A percentile compares a stretch with the other conserved stretches of the same genome.
phyloP scores from a whole-genome alignment of 1,284 basidiomycete species.

The Athelia psychrophila region DNA sequence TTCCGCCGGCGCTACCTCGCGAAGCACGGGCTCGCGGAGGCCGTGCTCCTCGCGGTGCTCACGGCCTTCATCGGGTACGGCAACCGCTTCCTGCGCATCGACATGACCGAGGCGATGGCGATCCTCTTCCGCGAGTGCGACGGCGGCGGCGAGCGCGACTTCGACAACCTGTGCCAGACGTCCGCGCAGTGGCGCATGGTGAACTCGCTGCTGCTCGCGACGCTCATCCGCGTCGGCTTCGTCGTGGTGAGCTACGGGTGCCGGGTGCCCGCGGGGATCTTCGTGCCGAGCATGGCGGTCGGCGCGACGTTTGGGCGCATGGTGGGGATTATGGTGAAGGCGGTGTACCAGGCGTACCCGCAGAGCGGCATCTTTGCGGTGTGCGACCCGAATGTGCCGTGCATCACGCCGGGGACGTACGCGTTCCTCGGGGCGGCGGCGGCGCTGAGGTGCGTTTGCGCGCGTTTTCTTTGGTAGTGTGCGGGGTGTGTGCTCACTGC shows the following conservation, averaged over 20 bases:
- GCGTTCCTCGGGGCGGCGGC: slow-evolving; percentile 94
- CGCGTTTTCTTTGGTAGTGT: too few relatives aligned
- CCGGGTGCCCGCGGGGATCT: slow-evolving; percentile 97
- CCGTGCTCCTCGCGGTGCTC: slow-evolving; percentile 80
- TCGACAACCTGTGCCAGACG: slow-evolving; percentile 90
- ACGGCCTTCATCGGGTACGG: slow-evolving; percentile 94
- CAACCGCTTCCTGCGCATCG: slow-evolving; percentile 93
- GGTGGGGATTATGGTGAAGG: slow-evolving; percentile 94
- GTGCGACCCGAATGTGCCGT: slow-evolving; percentile 90
- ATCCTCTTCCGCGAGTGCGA: slow-evolving; percentile 97
- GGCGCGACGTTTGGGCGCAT: slow-evolving; percentile 95
- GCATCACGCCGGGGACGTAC: slow-evolving; percentile 98
- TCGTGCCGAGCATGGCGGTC: slow-evolving; percentile 97
- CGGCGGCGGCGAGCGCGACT: slow-evolving; percentile 75
- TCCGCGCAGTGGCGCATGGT: slow-evolving; percentile 94
- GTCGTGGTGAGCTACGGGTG: slow-evolving; percentile 94
- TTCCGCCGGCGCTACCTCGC: slow-evolving; percentile 90
- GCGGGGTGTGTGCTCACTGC: too few relatives aligned
- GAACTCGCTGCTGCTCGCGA: slow-evolving; percentile 90
- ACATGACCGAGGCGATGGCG: slow-evolving; percentile 98
- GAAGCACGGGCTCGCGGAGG: slow-evolving; percentile 86
- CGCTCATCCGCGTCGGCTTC: slow-evolving; percentile 82
- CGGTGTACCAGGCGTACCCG: slow-evolving; percentile 86
- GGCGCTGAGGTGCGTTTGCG: slow-evolving; percentile 66
- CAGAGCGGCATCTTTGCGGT: slow-evolving; percentile 85